A percentile compares a stretch with the other conserved stretches of the same genome.
phyloP scores from a whole-genome alignment of 352 stramenopile species.

The Proteromonas lacertae region DNA sequence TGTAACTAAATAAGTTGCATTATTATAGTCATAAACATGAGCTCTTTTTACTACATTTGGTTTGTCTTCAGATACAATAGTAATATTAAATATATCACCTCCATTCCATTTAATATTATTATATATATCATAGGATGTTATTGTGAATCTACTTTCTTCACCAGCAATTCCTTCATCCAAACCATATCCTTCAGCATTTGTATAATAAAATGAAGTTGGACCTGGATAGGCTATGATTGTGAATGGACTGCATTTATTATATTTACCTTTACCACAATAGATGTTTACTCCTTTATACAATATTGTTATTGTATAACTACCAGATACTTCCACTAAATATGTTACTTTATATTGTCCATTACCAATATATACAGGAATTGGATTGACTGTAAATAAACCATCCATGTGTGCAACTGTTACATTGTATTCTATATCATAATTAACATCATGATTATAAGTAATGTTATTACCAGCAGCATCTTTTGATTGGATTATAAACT shows the following conservation, averaged over 20 bases:
- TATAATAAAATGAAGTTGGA: slow-evolving; percentile 37
- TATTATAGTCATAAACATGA: slow-evolving; percentile 17
- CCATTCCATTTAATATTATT: slow-evolving; percentile 28
- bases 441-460: slow-evolving; percentile 9
- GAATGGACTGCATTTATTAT: slow-evolving; percentile 71
- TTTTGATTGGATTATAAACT: slow-evolving; percentile 66
- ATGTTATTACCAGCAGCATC: slow-evolving; percentile 52
- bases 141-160: slow-evolving; percentile 50
- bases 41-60: slow-evolving; percentile 25
- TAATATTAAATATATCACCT: slow-evolving; percentile 35
- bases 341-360: slow-evolving; percentile 47
- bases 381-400: slow-evolving; percentile 10
- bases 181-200: slow-evolving; percentile 39
- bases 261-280: slow-evolving; percentile 53
- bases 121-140: slow-evolving; percentile 68
- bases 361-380: slow-evolving; percentile 33
- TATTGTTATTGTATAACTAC: slow-evolving; percentile 43
- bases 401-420: slow-evolving; percentile 10
- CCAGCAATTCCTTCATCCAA: slow-evolving; percentile 59
- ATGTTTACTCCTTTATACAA: slow-evolving; percentile 58
- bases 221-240: slow-evolving; percentile 35
- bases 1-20: slow-evolving; percentile 49
- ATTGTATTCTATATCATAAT: slow-evolving; percentile 31
- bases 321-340: slow-evolving; percentile 38
- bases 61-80: slow-evolving; percentile 25